Percentiles rank a stretch among this genome's conserved stretches.
Evolutionary conservation across 108 stramenopile genomes (phyloP).

Genomic region (Skeletonema costatum): DNA sequence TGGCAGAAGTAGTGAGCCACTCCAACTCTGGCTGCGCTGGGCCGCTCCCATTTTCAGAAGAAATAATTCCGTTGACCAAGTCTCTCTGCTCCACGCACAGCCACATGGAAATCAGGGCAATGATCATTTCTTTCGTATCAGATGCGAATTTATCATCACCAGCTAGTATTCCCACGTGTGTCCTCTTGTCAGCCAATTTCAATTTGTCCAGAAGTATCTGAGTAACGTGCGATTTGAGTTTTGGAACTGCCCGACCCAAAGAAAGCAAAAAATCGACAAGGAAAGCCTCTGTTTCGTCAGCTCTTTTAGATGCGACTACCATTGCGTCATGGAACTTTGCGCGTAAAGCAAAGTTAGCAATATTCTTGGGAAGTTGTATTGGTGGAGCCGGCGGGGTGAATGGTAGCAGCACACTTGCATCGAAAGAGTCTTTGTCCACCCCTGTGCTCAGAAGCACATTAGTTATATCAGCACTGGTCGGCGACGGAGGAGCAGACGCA

Average conservation of each 20-base stretch:
- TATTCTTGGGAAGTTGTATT: slow-evolving; percentile 11
- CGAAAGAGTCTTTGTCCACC: background rate
- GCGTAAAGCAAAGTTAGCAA: slow-evolving; percentile 23
- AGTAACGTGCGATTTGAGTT: slow-evolving; percentile 61
- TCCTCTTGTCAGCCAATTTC: slow-evolving; percentile 37
- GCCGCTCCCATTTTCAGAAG: slow-evolving; percentile 53
- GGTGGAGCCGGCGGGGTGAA: slow-evolving; percentile 36
- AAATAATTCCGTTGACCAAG: slow-evolving; percentile 59
- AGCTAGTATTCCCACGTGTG: slow-evolving; percentile 7
- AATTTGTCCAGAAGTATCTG: slow-evolving; percentile 56
- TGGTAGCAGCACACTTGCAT: slow-evolving; percentile 1
- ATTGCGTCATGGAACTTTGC: slow-evolving; percentile 39
- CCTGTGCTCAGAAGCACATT: background rate
- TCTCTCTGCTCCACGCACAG: slow-evolving; percentile 71
- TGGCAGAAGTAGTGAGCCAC: slow-evolving; percentile 66
- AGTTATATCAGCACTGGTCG: background rate
- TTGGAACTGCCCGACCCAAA: slow-evolving; percentile 69
- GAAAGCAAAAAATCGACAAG: slow-evolving; percentile 47
- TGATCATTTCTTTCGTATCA: slow-evolving; percentile 34
- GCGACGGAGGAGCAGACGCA: slow-evolving; percentile 12
- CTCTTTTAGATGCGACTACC: slow-evolving; percentile 1
- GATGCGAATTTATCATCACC: slow-evolving; percentile 26
- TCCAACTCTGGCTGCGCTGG: slow-evolving; percentile 70
- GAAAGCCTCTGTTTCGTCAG: slow-evolving; percentile 1
- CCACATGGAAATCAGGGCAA: slow-evolving; percentile 67